Conservation (phyloP, 768 basidiomycete species). For the Lactarius vividus region DNA sequence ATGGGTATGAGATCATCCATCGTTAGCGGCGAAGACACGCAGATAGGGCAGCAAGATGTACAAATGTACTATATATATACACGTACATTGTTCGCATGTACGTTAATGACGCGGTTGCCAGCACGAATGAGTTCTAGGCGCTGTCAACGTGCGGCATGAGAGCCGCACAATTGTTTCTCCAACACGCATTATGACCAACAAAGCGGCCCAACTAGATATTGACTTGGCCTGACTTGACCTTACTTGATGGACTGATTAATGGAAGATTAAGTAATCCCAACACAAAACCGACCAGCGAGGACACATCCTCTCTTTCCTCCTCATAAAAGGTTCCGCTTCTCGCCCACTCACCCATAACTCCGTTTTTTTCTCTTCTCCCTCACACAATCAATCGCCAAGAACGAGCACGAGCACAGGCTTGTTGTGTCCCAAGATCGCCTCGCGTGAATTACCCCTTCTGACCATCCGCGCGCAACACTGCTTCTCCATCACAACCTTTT, state of each 20-base stretch:
- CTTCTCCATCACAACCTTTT: conserved; percentile 1
- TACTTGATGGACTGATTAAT: conserved; percentile 2
- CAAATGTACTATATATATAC: conserved; percentile 13
- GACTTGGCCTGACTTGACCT: not conserved
- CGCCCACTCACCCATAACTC: not conserved
- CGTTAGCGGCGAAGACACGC: not conserved
- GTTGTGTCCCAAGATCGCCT: not conserved
- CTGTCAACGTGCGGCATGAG: not conserved
- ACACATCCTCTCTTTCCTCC: not conserved
- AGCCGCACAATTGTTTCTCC: not conserved
- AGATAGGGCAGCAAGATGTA: conserved; percentile 11
- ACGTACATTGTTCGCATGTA: conserved; percentile 16
- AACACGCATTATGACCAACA: not conserved
- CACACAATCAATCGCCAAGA: not conserved
- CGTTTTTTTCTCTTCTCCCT: not conserved
- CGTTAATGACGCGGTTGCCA: not conserved
- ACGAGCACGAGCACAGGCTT: not conserved
- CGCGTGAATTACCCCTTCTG: conserved; percentile 1
- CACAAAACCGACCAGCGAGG: not conserved
- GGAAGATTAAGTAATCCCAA: conserved; percentile 14
- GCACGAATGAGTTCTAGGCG: not conserved
- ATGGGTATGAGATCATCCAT: conserved; percentile 1
- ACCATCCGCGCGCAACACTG: not conserved
- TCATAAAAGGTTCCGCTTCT: not conserved
- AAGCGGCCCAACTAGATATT: not conserved